Base-by-base conservation (phyloP, 805 yeast genomes). In the Pichia nakasei region DNA sequence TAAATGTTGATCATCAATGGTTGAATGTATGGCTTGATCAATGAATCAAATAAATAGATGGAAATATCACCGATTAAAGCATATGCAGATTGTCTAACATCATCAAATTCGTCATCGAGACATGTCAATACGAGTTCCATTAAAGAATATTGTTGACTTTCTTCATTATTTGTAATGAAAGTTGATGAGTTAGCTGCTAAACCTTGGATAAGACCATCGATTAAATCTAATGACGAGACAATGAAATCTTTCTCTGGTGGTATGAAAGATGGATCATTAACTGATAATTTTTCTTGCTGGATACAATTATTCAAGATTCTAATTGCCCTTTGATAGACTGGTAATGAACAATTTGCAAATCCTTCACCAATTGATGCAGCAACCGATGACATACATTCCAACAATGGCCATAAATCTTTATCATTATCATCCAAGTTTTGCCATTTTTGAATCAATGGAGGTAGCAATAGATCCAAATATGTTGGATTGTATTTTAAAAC, bases 181-280 rank as follows among this genome's bases (percentile, higher is more conserved):
- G 75, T 82, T 9, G 70, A 75, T 26, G 80, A 69, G 48, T 79
- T 80, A 8, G 67, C 61, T 13, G 84, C 85, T 45, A 93, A 70
- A 1, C 97, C 97, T 65, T 91, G 97, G 20, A 88, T 81, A 44
- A 93, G 66, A 3, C 98, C 98, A 61, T 91, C 97, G 26, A 93
- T 73, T 54, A 93, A 70, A 58, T 93, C 98, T 34, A 93, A 60
- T 1, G 96, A 78, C 1, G 97, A 86, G 29, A 91, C 87, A 47
- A 86, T 73, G 54, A 89, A 88, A 61, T 89, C 97, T 57, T 82
- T 85, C 57, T 93, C 97, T 0, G 96, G 95, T 1, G 84, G 77
- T 22, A 76, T 79, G 39, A 80, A 69, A 11, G 69, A 67, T 9
- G 93, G 88, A 57, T 87, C 82, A 20, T 73, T 69, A 27, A 74